A percentile compares a stretch with the other conserved stretches of the same genome.
Conservation (phyloP, 2,329 filamentous ascomycete species). For the Passalora sequoiae region DNA sequence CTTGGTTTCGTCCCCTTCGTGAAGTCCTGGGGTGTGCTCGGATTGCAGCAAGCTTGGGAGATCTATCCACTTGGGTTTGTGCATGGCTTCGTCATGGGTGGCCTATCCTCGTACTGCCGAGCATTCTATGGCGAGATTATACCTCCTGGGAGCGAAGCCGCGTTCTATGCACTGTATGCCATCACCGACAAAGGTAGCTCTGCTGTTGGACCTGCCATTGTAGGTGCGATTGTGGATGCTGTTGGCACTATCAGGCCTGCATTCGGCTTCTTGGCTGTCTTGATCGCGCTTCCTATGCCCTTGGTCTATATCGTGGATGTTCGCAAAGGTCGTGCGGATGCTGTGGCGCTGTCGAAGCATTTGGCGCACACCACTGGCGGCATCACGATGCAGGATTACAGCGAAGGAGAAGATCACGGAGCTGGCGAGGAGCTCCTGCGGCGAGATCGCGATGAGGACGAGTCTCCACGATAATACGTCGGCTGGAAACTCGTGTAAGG, state of each 20-base stretch:
- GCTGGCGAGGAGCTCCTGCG: constrained; percentile 10
- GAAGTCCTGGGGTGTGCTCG: constrained; percentile 64
- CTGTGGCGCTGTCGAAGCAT: constrained; percentile 21
- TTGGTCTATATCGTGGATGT: constrained; percentile 77
- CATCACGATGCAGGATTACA: constrained; percentile 19
- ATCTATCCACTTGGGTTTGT: constrained; percentile 84
- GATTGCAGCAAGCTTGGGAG: constrained; percentile 82
- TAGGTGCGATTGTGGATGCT: constrained; percentile 77
- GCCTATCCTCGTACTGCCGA: constrained; percentile 80
- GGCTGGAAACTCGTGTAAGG: too few relatives aligned
- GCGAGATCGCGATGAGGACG: background rate
- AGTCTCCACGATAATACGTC: background rate
- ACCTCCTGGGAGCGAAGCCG: constrained; percentile 83
- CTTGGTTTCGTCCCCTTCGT: constrained; percentile 77
- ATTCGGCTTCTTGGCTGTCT: constrained; percentile 75
- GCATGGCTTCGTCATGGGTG: constrained; percentile 84
- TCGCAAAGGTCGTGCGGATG: constrained; percentile 46
- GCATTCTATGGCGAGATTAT: constrained; percentile 86
- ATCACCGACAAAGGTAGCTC: constrained; percentile 94
- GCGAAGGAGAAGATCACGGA: constrained; percentile 6
- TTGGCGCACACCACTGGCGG: constrained; percentile 5
- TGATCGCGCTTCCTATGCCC: constrained; percentile 73
- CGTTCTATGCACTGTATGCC: constrained; percentile 89
- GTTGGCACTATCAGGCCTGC: constrained; percentile 48
- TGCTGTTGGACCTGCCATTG: constrained; percentile 83